Percentiles rank a stretch among this genome's conserved stretches.
Conservation (phyloP, 495 filamentous ascomycete species). For the Tuber magnatum region DNA sequence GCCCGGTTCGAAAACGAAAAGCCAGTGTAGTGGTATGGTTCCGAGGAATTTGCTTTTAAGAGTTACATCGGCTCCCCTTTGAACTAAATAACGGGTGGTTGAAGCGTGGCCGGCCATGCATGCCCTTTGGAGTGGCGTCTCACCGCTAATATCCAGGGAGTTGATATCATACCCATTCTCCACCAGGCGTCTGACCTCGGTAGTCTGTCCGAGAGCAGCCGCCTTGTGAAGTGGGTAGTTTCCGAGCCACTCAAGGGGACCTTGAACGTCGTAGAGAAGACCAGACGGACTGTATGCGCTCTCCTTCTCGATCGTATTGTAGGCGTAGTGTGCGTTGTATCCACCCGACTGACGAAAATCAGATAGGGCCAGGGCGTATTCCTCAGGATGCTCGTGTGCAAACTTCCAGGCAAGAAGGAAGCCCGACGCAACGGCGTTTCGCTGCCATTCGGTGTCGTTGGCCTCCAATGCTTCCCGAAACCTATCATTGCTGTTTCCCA, state of each 20-base stretch:
- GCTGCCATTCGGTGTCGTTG: constrained; percentile 12
- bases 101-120: constrained; percentile 17
- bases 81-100: constrained; percentile 11
- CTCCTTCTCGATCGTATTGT: neutral
- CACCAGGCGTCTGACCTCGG: neutral
- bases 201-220: constrained; percentile 2
- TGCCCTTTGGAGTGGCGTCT: constrained; percentile 20
- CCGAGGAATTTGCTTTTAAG: constrained; percentile 7
- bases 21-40: constrained; percentile 18
- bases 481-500: constrained; percentile 7
- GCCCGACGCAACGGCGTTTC: constrained; percentile 12
- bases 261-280: constrained; percentile 1
- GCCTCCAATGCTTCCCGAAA: constrained; percentile 4
- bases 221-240: constrained; percentile 17
- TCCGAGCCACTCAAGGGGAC: constrained; percentile 9
- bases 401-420: constrained; percentile 20
- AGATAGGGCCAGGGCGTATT: constrained; percentile 1
- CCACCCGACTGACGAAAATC: constrained; percentile 16
- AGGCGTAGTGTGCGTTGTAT: constrained; percentile 18
- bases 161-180: neutral
- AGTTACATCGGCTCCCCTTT: constrained; percentile 15
- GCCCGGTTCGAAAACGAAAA: constrained; percentile 23
- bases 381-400: constrained; percentile 8
- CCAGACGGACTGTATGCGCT: constrained; percentile 3
- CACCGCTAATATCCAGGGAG: constrained; percentile 15